Evolutionary conservation across 2,329 filamentous ascomycete species (phyloP), one percentile per base, ranked within the genome.

Genomic region (Phialocephala sp.): DNA sequence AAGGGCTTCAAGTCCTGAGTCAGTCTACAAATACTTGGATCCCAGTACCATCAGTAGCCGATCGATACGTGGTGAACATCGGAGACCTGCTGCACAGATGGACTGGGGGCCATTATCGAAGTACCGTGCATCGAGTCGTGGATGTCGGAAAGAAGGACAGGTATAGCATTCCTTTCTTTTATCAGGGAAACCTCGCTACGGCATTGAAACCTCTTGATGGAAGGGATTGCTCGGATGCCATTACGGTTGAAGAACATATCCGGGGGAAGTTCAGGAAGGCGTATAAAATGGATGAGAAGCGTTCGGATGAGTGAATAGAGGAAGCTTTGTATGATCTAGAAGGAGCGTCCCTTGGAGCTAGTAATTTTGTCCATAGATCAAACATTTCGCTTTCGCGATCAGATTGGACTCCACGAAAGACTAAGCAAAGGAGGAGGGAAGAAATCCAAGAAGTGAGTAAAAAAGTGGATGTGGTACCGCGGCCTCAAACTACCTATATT

Each of bases 111-210:
- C 72, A 77, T 62, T 86, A 84, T 76, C 80, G 80, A 69, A 82
- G 79, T 70, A 83, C 79, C 62, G 69, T 82, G 2, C 84, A 87
- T 72, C 77, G 83, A 8, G 84, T 86, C 39, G 80, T 86, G 69
- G 85, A 85, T 76, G 78, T 77, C 62, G 79, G 78, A 9, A 77
- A 77, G 2, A 74, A 72, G 3, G 80, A 85, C 69, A 77, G 84
- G 35, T 86, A 85, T 72, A 84, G 81, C 2, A 77, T 85, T 18
- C 82, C 83, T 0, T 83, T 85, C 66, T 86, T 85, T 72, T 80
- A 84, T 59, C 80, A 82, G 58, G 84, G 83, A 1, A 84, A 85
- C 71, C 75, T 82, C 9, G 45, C 45, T 14, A 50, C 45, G 8
- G 11, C 18, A n/a, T 22, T 50, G 20, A 22, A 11, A 20, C 45